Percentiles rank a stretch among this genome's conserved stretches.
phyloP scores from a whole-genome alignment of 257 asterid genomes.

The Petunia axillaris region DNA sequence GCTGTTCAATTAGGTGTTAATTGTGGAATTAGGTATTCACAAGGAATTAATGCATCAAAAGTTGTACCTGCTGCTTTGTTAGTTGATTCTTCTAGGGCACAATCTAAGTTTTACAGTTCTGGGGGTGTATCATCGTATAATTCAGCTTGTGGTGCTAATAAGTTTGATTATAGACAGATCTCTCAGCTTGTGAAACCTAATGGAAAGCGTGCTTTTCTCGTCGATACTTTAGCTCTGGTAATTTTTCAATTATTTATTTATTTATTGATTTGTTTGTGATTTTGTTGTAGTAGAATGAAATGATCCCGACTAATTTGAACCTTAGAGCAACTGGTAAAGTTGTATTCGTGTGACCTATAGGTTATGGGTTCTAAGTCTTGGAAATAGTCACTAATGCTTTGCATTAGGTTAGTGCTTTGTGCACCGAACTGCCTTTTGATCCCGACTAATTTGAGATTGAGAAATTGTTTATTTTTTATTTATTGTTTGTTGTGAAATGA shows the following conservation, averaged over 20 bases:
- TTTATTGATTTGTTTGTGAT: background rate
- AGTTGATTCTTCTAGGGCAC: background rate
- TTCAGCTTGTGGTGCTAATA: slow-evolving; percentile 26
- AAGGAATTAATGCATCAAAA: slow-evolving; percentile 12
- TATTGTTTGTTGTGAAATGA: too few relatives aligned
- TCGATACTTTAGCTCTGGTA: slow-evolving; percentile 65
- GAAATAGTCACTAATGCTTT: too few relatives aligned
- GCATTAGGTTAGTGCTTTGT: too few relatives aligned
- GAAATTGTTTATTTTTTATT: too few relatives aligned
- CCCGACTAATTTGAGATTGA: too few relatives aligned
- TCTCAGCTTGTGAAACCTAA: slow-evolving; percentile 55
- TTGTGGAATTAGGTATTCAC: slow-evolving; percentile 16
- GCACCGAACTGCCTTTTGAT: too few relatives aligned
- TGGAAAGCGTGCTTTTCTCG: slow-evolving; percentile 49
- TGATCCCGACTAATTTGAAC: background rate
- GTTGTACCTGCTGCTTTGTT: background rate
- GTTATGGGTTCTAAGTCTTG: too few relatives aligned
- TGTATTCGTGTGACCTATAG: too few relatives aligned
- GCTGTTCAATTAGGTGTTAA: slow-evolving; percentile 23
- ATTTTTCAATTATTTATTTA: background rate
- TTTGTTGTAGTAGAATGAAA: background rate
- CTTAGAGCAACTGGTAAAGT: too few relatives aligned
- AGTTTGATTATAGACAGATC: slow-evolving; percentile 47
- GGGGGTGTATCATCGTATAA: slow-evolving; percentile 33
- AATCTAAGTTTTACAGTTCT: slow-evolving; percentile 28